Percentiles rank a stretch among this genome's conserved stretches.
Conservation (phyloP, 75 land plant species). For the Azolla pinnata region DNA sequence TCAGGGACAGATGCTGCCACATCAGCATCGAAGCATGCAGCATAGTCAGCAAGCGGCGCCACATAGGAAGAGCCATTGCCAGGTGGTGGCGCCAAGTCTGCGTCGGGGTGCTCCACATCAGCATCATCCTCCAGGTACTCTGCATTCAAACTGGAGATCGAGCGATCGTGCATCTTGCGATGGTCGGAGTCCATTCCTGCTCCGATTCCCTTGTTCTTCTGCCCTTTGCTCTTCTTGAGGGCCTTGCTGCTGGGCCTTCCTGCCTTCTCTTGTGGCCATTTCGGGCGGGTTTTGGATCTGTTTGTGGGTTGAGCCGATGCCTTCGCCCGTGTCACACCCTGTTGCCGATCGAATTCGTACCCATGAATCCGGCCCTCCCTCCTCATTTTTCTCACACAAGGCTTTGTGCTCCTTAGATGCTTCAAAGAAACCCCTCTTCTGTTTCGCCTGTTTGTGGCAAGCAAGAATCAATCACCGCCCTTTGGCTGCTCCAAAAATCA, state of each 20-base stretch:
- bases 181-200: not conserved
- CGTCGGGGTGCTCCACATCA: not conserved
- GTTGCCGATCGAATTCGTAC: conserved; percentile 1
- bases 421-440: no score
- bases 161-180: not conserved
- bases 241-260: not conserved
- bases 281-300: conserved; percentile 1
- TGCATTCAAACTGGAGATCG: not conserved
- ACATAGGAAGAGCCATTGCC: not conserved
- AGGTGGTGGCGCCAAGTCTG: not conserved
- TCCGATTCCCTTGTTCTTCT: not conserved
- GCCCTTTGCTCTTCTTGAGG: conserved; percentile 6
- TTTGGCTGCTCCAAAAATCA: no score
- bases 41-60: no score
- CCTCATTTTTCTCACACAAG: conserved; percentile 2
- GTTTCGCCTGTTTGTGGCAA: no score
- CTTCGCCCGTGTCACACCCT: not conserved
- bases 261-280: not conserved
- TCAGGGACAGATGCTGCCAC: no score
- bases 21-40: no score
- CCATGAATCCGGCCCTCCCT: conserved; percentile 7
- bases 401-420: no score
- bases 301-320: conserved; percentile 1
- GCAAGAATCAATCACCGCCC: no score
- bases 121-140: not conserved